Evolutionary conservation across 805 yeast genomes (phyloP).

Genomic region (Candida ortonii): DNA sequence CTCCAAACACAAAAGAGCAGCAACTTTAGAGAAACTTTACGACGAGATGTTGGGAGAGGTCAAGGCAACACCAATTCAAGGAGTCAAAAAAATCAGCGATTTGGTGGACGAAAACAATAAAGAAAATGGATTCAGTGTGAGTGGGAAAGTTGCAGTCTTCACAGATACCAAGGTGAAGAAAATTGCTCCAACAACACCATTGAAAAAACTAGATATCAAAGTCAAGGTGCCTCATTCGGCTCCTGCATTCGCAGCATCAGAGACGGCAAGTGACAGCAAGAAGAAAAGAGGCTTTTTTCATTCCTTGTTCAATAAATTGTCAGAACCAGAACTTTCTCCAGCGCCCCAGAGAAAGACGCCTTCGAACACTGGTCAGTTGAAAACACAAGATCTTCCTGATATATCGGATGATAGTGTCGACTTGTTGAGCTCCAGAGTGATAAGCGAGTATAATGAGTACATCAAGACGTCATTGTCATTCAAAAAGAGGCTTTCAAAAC

Average conservation of each 20-base stretch:
- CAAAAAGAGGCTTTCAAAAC: slow-evolving; percentile 26
- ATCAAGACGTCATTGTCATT: slow-evolving; percentile 9
- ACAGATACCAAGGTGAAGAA: slow-evolving; percentile 38
- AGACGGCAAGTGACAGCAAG: slow-evolving; percentile 2
- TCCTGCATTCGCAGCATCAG: not conserved
- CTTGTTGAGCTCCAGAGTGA: slow-evolving; percentile 64
- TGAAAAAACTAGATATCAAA: slow-evolving; percentile 53
- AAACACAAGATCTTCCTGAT: slow-evolving; percentile 1
- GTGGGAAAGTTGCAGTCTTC: slow-evolving; percentile 52
- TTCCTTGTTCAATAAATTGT: slow-evolving; percentile 3
- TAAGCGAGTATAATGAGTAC: slow-evolving; percentile 59
- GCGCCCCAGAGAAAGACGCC: slow-evolving; percentile 1
- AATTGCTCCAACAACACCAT: slow-evolving; percentile 67
- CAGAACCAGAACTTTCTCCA: not conserved
- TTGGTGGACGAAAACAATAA: slow-evolving; percentile 17
- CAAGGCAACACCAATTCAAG: slow-evolving; percentile 32
- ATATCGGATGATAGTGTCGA: slow-evolving; percentile 44
- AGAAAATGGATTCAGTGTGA: slow-evolving; percentile 44
- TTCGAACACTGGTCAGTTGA: not conserved
- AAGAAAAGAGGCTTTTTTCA: slow-evolving; percentile 12
- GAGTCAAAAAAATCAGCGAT: slow-evolving; percentile 27
- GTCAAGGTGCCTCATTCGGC: slow-evolving; percentile 19
- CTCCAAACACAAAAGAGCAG: slow-evolving; percentile 5
- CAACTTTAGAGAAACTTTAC: slow-evolving; percentile 26
- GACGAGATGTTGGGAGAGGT: slow-evolving; percentile 29